phyloP scores from a whole-genome alignment of 192 early-diverging fungal genomes.

The Backusella tarrabulga region DNA sequence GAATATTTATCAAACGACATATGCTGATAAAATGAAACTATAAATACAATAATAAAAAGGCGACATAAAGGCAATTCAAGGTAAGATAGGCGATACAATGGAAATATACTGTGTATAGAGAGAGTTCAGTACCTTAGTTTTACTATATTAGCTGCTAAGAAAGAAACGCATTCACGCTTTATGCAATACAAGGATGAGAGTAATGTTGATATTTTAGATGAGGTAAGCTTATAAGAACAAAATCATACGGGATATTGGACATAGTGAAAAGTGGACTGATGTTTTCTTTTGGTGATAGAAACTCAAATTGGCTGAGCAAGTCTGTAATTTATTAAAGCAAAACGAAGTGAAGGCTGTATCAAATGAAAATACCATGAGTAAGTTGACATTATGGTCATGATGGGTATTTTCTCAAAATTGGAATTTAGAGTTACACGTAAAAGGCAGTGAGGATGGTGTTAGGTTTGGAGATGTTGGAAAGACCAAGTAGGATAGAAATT shows the following conservation, averaged over 20 bases:
- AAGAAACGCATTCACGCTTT: conserved; percentile 15
- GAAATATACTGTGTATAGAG: not conserved
- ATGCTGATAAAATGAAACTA: not conserved
- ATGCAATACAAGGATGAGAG: conserved; percentile 15
- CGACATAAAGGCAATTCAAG: conserved; percentile 11
- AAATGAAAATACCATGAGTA: conserved; percentile 2
- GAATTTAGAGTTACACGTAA: conserved; percentile 3
- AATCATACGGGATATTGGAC: not conserved
- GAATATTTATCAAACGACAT: not conserved
- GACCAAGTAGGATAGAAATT: not conserved
- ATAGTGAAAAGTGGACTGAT: not conserved
- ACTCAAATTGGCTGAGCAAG: conserved; percentile 14
- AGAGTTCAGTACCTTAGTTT: not conserved
- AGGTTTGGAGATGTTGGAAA: conserved; percentile 14
- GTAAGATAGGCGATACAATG: not conserved
- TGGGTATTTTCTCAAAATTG: not conserved
- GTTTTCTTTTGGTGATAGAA: not conserved
- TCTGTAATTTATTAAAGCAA: conserved; percentile 6
- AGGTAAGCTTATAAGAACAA: not conserved
- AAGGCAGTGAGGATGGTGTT: not conserved
- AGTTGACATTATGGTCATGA: not conserved
- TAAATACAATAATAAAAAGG: not conserved
- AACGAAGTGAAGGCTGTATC: conserved; percentile 6
- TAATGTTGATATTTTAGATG: conserved; percentile 15
- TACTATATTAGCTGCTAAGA: conserved; percentile 2